These are phyloP conservation scores for Macrolepiota fuliginosa DNA, from an alignment of 768 basidiomycete genomes.

Conservation along the genomic window DNA sequence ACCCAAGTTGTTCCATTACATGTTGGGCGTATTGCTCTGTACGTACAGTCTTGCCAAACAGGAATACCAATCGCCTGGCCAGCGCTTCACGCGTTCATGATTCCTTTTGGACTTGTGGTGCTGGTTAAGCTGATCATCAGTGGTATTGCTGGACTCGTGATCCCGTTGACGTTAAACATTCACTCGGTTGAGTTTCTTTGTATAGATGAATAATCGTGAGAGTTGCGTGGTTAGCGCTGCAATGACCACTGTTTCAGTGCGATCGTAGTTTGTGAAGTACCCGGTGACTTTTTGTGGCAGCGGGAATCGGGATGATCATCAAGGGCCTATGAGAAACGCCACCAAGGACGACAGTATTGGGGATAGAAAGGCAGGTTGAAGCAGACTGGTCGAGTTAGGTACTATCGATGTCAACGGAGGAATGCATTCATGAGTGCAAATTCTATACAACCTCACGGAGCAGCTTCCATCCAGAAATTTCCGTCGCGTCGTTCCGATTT, in stretches of 20 bases:
- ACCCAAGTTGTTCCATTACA: background rate
- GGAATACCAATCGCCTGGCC: background rate
- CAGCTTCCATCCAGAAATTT: background rate
- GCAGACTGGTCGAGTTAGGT: background rate
- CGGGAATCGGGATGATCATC: no score
- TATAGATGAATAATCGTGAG: background rate
- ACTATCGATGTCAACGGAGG: background rate
- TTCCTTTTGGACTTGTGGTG: background rate
- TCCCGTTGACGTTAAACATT: background rate
- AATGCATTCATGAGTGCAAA: no score
- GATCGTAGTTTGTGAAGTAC: background rate
- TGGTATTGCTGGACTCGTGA: background rate
- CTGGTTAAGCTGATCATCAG: background rate
- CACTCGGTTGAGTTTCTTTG: background rate
- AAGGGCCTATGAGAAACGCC: no score
- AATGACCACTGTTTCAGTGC: background rate
- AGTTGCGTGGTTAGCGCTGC: background rate
- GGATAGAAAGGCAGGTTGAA: background rate
- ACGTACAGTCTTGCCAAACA: background rate
- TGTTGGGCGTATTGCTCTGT: background rate
- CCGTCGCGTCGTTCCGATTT: background rate
- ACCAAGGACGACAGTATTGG: background rate
- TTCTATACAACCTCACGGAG: no score
- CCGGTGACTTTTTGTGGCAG: background rate
- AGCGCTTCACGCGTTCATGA: background rate